Evolutionary conservation across 371 early-diverging fungal genomes (phyloP).

Genomic region (Coemansia sp.): DNA sequence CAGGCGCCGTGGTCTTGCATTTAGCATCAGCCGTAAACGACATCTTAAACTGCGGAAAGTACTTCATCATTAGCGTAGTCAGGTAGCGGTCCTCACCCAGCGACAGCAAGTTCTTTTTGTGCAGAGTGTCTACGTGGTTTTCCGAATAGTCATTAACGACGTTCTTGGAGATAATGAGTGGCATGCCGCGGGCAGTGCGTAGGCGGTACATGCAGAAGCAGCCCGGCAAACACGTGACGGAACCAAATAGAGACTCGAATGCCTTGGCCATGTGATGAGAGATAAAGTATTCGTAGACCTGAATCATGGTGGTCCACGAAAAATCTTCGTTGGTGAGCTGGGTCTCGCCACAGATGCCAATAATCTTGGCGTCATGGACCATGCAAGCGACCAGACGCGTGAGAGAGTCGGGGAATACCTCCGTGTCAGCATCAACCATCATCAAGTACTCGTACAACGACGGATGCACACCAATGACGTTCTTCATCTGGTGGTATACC

Average conservation of each 20-base stretch:
- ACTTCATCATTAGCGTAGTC: conserved; percentile 97
- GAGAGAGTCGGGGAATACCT: conserved; percentile 81
- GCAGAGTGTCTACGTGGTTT: conserved; percentile 94
- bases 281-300: conserved; percentile 98
- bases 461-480: conserved; percentile 84
- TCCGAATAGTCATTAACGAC: conserved; percentile 94
- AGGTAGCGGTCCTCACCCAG: conserved; percentile 87
- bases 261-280: conserved; percentile 97
- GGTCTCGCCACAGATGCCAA: conserved; percentile 93
- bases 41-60: conserved; percentile 96
- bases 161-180: conserved; percentile 86
- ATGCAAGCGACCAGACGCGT: conserved; percentile 82
- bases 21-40: conserved; percentile 94
- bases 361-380: conserved; percentile 83
- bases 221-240: conserved; percentile 93
- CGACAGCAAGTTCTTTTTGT: conserved; percentile 86
- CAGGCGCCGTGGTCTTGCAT: conserved; percentile 95
- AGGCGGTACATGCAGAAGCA: conserved; percentile 96
- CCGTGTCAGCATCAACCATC: conserved; percentile 95
- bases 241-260: conserved; percentile 98
- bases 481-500: conserved; percentile 87
- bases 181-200: conserved; percentile 78
- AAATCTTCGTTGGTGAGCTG: conserved; percentile 81
- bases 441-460: conserved; percentile 85
- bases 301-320: conserved; percentile 95